A percentile compares a stretch with the other conserved stretches of the same genome.
Evolutionary conservation across 2,329 filamentous ascomycete species (phyloP).

Genomic region (Nemania sp.): DNA sequence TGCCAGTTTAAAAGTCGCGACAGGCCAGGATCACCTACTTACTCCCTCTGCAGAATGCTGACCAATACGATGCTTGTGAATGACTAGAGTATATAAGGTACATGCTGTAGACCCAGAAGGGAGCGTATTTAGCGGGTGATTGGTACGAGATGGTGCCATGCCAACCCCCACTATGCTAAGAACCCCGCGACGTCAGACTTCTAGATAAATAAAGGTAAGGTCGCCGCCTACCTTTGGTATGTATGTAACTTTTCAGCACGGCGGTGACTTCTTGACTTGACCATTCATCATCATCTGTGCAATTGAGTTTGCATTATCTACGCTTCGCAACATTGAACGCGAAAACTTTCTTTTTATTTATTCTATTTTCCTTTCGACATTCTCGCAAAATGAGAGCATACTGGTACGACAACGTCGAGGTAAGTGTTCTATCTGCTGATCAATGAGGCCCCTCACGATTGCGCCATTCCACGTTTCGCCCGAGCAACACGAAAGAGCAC

Average conservation of each 20-base stretch:
- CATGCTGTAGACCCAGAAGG: not conserved
- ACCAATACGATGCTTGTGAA: conserved; percentile 14
- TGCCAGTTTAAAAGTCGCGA: not conserved
- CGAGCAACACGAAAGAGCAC: not conserved
- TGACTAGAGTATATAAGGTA: not conserved
- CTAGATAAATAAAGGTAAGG: conserved; percentile 1
- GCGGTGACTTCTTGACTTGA: not conserved
- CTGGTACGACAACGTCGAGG: conserved; percentile 54
- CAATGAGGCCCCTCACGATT: conserved; percentile 6
- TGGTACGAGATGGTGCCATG: conserved; percentile 19
- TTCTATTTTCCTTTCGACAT: no score
- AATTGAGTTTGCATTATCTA: not conserved
- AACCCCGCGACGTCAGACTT: conserved; percentile 35
- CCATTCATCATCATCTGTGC: not conserved
- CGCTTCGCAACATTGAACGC: not conserved
- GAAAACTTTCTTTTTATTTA: not conserved
- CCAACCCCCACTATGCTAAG: conserved; percentile 33
- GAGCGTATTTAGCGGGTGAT: not conserved
- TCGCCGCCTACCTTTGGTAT: not conserved
- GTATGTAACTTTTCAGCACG: no score
- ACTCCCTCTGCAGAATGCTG: conserved; percentile 6
- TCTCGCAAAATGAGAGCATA: conserved; percentile 58
- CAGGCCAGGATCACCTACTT: not conserved
- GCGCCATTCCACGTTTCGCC: not conserved
- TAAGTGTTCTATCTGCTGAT: conserved; percentile 12